Evolutionary conservation across 73 alveolate species (phyloP).

Genomic region (Loxodes magnus): DNA sequence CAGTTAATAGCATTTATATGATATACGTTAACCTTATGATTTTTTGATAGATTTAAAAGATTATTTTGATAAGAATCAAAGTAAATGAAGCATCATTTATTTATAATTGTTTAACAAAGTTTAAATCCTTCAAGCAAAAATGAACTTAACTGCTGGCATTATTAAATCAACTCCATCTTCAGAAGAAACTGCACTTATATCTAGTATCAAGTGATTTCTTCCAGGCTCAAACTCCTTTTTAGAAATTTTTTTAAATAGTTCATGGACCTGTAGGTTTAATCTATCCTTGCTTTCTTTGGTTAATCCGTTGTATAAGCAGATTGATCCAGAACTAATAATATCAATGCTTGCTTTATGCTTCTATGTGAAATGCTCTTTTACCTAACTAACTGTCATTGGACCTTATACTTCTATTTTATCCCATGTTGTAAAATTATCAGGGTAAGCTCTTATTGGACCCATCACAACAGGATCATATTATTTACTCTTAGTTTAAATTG

Average conservation of each 20-base stretch:
- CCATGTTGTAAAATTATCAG: slow-evolving; percentile 84
- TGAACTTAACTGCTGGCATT: slow-evolving; percentile 1
- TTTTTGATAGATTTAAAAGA: no score
- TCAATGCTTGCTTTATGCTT: slow-evolving; percentile 45
- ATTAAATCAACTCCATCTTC: slow-evolving; percentile 13
- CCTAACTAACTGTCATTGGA: slow-evolving; percentile 62
- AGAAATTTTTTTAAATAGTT: slow-evolving; percentile 28
- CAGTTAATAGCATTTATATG: no score
- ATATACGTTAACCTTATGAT: no score
- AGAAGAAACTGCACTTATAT: slow-evolving; percentile 48
- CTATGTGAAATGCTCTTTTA: slow-evolving; percentile 47
- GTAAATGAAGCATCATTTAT: no score
- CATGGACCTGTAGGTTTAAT: slow-evolving; percentile 39
- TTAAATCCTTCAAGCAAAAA: no score
- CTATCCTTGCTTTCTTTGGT: slow-evolving; percentile 48
- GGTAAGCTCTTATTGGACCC: slow-evolving; percentile 81
- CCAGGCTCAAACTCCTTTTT: slow-evolving; percentile 35
- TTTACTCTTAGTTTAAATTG: slow-evolving; percentile 59
- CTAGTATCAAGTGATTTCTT: slow-evolving; percentile 41
- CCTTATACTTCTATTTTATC: slow-evolving; percentile 75
- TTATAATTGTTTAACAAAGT: no score
- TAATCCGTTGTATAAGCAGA: slow-evolving; percentile 55
- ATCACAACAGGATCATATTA: slow-evolving; percentile 51
- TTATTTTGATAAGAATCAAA: no score
- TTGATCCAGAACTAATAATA: slow-evolving; percentile 48